Evolutionary conservation across 495 filamentous ascomycete genomes (phyloP), one percentile per base, ranked within the genome.

Genomic region (Bryoglossum gracile): DNA sequence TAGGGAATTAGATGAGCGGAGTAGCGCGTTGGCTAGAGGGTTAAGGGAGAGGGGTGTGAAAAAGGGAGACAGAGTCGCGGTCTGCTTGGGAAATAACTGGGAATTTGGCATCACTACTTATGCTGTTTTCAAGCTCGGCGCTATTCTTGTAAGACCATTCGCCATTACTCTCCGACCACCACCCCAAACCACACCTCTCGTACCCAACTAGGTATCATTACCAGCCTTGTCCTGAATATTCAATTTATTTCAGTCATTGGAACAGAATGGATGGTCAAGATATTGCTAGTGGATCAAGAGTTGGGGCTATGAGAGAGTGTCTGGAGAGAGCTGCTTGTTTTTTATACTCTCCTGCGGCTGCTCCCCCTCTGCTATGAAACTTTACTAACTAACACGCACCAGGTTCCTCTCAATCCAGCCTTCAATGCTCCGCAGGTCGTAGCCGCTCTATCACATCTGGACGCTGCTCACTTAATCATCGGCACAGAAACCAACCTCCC

Each of bases 81-180:
- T 95, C 11, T 87, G 82, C 56, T 64, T 95, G 16, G 90, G 92
- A 1, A 98, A 95, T 58, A 82, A 77, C 23, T 70, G 85, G 60
- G 89, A 95, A 67, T 89, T 82, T 60, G 86, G 85, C 3, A 78
- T 83, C 63, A 65, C 78, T 13, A 94, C 85, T 18, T 96, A 98
- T 67, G 89, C 89, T 4, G 53, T 94, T 17, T 94, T 92, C 65
- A 96, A 98, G 63, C 74, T 96, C 2, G 92, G 92, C 13, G 92
- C 87, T 35, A 82, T 96, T 40, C 69, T 96, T 48, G 90, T 84
- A 65, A 38, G 71, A 53, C 19, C 13, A n/a, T n/a, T n/a, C n/a
- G n/a, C n/a, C n/a, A n/a, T n/a, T n/a, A n/a, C n/a, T n/a, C n/a
- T n/a, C n/a, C n/a, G n/a, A n/a, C n/a, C n/a, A n/a, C n/a, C n/a